Evolutionary conservation across 2,329 filamentous ascomycete species (phyloP).

Genomic region (Myrmaecium sp.): DNA sequence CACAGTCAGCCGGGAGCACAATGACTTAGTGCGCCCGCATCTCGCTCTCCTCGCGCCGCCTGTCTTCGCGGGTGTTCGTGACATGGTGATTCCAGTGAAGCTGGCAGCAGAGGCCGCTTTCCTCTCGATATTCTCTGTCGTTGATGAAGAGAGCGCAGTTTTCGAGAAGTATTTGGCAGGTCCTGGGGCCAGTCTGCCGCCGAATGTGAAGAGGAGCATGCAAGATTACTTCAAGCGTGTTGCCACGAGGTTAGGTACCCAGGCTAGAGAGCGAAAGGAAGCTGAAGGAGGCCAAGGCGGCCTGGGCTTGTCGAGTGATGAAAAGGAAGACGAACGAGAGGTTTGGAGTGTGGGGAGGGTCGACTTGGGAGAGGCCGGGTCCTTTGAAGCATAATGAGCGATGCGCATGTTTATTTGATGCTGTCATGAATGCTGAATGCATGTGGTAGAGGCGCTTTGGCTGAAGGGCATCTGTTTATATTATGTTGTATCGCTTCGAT

Average conservation of each 20-base stretch:
- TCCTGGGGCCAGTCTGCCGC: conserved; percentile 44
- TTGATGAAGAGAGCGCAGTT: conserved; percentile 67
- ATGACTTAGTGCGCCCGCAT: conserved; percentile 68
- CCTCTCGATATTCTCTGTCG: conserved; percentile 75
- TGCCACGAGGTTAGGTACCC: conserved; percentile 63
- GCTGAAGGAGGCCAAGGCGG: conserved; percentile 82
- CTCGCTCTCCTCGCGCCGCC: conserved; percentile 63
- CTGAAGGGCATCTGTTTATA: too few relatives aligned
- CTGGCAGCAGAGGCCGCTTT: conserved; percentile 90
- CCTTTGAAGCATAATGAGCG: conserved; percentile 11
- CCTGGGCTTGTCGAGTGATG: conserved; percentile 73
- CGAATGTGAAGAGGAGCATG: conserved; percentile 75
- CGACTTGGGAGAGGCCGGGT: conserved; percentile 50
- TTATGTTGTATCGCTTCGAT: too few relatives aligned
- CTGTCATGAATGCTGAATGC: neutral
- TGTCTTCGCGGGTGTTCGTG: conserved; percentile 78
- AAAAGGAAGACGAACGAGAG: conserved; percentile 86
- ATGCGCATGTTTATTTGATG: neutral
- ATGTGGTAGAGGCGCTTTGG: neutral
- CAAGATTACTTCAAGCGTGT: conserved; percentile 95
- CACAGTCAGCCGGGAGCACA: conserved; percentile 63
- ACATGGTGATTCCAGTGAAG: conserved; percentile 87
- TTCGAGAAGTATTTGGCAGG: conserved; percentile 83
- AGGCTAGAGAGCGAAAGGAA: conserved; percentile 76
- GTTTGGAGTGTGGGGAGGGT: conserved; percentile 90